These are phyloP conservation scores for Plicaturopsis crispa DNA, from an alignment of 768 basidiomycete genomes.

Conservation along the genomic window DNA sequence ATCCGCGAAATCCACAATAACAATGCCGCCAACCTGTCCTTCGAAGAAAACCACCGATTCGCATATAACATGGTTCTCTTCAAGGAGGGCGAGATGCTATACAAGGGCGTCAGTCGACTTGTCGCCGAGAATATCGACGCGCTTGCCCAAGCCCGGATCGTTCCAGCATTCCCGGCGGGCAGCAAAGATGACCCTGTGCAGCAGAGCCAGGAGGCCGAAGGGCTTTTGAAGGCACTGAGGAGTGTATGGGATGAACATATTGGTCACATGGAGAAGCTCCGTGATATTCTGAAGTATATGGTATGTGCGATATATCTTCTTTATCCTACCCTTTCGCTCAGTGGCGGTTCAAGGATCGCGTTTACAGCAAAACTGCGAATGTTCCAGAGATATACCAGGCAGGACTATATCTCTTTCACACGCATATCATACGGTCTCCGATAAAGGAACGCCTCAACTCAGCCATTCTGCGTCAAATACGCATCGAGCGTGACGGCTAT, in stretches of 20 bases:
- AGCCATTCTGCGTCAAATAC: constrained; percentile 82
- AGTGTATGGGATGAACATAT: constrained; percentile 93
- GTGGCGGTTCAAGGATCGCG: constrained; percentile 65
- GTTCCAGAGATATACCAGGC: constrained; percentile 79
- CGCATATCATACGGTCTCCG: constrained; percentile 69
- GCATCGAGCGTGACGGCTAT: constrained; percentile 86
- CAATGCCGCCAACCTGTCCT: constrained; percentile 82
- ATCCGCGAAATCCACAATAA: constrained; percentile 94
- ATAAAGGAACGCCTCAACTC: constrained; percentile 78
- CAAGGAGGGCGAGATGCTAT: constrained; percentile 78
- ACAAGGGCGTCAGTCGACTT: constrained; percentile 75
- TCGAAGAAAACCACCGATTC: constrained; percentile 90
- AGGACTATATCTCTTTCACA: constrained; percentile 77
- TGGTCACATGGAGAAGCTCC: constrained; percentile 79
- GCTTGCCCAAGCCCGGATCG: constrained; percentile 68
- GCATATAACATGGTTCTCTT: constrained; percentile 92
- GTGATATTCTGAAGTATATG: constrained; percentile 94
- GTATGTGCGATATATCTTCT: constrained; percentile 34
- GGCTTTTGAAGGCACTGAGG: constrained; percentile 74
- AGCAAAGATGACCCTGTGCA: constrained; percentile 61
- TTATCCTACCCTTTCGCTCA: background rate
- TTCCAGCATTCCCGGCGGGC: constrained; percentile 79
- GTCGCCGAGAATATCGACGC: constrained; percentile 77
- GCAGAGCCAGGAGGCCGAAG: constrained; percentile 76
- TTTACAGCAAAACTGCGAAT: constrained; percentile 66